phyloP scores from a whole-genome alignment of 176 grass and related monocot genomes.

The Eragrostis curvula region DNA sequence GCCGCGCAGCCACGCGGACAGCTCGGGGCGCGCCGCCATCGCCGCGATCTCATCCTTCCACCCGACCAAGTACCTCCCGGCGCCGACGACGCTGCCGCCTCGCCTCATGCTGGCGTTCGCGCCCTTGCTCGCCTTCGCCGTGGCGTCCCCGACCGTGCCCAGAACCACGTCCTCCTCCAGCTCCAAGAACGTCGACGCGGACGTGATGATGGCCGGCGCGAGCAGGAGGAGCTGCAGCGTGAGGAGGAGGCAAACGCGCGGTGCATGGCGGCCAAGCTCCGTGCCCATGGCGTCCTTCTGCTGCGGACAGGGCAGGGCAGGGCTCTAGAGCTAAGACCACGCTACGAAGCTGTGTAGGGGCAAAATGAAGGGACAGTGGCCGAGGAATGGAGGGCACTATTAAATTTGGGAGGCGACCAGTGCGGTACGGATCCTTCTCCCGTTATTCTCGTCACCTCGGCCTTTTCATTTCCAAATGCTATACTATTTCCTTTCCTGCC shows the following conservation, averaged over 20 bases:
- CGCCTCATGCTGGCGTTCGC: constrained; percentile 49
- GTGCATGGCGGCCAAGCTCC: not conserved
- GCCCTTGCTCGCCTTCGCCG: not conserved
- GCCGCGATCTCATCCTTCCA: constrained; percentile 80
- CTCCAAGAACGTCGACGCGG: constrained; percentile 39
- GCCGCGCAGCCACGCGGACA: constrained; percentile 59
- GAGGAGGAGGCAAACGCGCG: not conserved
- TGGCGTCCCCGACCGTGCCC: not conserved
- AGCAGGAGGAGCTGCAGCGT: not conserved
- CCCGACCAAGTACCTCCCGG: constrained; percentile 1
- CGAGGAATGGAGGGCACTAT: not conserved
- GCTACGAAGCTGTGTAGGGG: not conserved
- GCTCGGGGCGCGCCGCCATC: constrained; percentile 52
- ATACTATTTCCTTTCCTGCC: not conserved
- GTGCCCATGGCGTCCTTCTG: not conserved
- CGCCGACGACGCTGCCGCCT: not conserved
- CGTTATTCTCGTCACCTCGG: not conserved
- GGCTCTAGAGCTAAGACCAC: not conserved
- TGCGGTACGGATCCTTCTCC: not conserved
- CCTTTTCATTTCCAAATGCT: not conserved
- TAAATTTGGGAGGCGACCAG: not conserved
- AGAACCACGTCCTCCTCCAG: constrained; percentile 42
- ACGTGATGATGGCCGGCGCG: not conserved
- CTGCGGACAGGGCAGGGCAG: not conserved
- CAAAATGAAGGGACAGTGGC: not conserved